Evolutionary conservation across 1,139 yeast genomes (phyloP).

Genomic region (Yamadazyma oceani): DNA sequence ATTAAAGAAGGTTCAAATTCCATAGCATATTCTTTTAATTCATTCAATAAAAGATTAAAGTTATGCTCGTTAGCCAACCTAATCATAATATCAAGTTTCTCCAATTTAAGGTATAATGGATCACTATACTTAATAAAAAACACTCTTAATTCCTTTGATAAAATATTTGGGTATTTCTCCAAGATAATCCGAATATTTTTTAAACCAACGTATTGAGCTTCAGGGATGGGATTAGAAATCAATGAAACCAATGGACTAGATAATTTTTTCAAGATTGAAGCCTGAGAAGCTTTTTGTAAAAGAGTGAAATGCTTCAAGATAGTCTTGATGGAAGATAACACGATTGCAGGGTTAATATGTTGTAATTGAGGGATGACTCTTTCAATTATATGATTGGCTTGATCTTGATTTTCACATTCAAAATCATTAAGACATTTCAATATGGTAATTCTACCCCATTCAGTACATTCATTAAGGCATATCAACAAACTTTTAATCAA

Average conservation of each 20-base stretch:
- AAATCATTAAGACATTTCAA: constrained; percentile 80
- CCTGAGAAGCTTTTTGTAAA: constrained; percentile 29
- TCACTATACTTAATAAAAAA: constrained; percentile 94
- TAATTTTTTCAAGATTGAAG: constrained; percentile 62
- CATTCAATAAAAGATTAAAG: constrained; percentile 70
- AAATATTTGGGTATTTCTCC: constrained; percentile 81
- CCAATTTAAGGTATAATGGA: constrained; percentile 89
- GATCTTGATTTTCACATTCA: constrained; percentile 52
- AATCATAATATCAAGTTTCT: constrained; percentile 87
- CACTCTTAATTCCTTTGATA: constrained; percentile 80
- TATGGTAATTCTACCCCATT: constrained; percentile 97
- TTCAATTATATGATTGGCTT: constrained; percentile 85
- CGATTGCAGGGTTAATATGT: constrained; percentile 96
- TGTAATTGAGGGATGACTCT: constrained; percentile 94
- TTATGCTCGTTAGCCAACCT: constrained; percentile 75
- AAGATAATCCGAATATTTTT: constrained; percentile 87
- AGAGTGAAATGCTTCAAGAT: constrained; percentile 72
- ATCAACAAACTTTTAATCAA: constrained; percentile 66
- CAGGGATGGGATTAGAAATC: constrained; percentile 82
- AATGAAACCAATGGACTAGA: constrained; percentile 92
- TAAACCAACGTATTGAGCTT: constrained; percentile 92
- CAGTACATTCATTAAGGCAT: constrained; percentile 95
- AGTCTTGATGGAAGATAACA: constrained; percentile 81
- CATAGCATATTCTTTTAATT: constrained; percentile 88
- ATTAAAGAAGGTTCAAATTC: constrained; percentile 93